Conservation (phyloP, 192 early-diverging fungal genomes). For the Haplosporangium gracile region DNA sequence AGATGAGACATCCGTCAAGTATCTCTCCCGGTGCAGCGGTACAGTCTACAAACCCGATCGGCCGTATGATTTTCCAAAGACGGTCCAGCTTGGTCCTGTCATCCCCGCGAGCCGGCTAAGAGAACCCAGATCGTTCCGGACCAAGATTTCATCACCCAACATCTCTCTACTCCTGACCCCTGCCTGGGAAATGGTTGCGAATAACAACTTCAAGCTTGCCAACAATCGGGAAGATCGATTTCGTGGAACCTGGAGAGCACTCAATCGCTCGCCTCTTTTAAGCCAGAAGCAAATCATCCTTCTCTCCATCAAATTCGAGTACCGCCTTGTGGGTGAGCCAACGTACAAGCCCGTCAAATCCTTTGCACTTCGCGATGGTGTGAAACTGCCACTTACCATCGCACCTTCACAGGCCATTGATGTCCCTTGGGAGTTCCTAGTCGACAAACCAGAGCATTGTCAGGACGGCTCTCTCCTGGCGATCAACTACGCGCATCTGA, state of each 20-base stretch:
- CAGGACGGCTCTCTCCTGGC: slow-evolving; percentile 14
- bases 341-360: slow-evolving; percentile 30
- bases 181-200: slow-evolving; percentile 13
- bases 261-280: slow-evolving; percentile 9
- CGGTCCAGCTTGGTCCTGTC: slow-evolving; percentile 32
- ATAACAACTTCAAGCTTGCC: not conserved
- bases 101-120: not conserved
- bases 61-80: slow-evolving; percentile 46
- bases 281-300: slow-evolving; percentile 11
- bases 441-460: slow-evolving; percentile 43
- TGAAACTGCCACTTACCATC: slow-evolving; percentile 28
- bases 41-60: slow-evolving; percentile 36
- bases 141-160: not conserved
- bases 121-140: slow-evolving; percentile 14
- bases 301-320: slow-evolving; percentile 32
- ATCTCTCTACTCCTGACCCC: not conserved
- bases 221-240: slow-evolving; percentile 16
- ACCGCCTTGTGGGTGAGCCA: slow-evolving; percentile 55
- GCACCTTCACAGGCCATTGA: slow-evolving; percentile 36
- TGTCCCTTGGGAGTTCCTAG: slow-evolving; percentile 32
- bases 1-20: not conserved
- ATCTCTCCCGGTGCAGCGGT: not conserved
- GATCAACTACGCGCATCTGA: slow-evolving; percentile 54
- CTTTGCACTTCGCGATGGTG: slow-evolving; percentile 20
- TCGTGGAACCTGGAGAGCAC: slow-evolving; percentile 9